Percentiles rank a stretch among this genome's conserved stretches.
Evolutionary conservation across 495 filamentous ascomycete genomes (phyloP).

Genomic region (Cryomyces minteri): DNA sequence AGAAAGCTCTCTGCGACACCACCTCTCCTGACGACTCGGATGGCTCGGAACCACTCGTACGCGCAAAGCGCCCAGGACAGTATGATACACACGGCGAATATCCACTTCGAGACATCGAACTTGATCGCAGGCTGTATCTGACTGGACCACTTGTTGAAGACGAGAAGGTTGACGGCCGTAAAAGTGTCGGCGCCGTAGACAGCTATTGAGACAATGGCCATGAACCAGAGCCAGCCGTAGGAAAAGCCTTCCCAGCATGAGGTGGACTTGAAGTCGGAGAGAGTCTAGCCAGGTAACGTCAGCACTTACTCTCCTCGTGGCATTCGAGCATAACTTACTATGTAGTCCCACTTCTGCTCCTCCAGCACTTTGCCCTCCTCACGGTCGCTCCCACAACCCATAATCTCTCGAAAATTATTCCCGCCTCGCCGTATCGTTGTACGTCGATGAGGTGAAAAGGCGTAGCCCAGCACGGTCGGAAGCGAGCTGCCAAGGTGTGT

Average conservation of each 20-base stretch:
- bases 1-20: conserved; percentile 85
- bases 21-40: conserved; percentile 59
- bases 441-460: too few relatives aligned
- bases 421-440: too few relatives aligned
- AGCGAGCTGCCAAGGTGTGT: too few relatives aligned
- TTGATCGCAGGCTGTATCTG: conserved; percentile 50
- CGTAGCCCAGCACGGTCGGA: too few relatives aligned
- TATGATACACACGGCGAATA: conserved; percentile 80
- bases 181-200: conserved; percentile 85
- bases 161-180: conserved; percentile 77
- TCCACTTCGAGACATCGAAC: conserved; percentile 61
- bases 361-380: conserved; percentile 47
- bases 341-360: conserved; percentile 89
- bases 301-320: not conserved
- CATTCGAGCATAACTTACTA: conserved; percentile 36
- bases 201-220: conserved; percentile 57
- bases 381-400: conserved; percentile 58
- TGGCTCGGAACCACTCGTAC: conserved; percentile 60
- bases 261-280: conserved; percentile 70
- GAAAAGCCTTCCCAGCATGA: conserved; percentile 62
- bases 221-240: conserved; percentile 68
- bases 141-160: conserved; percentile 45
- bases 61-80: conserved; percentile 60
- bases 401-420: conserved; percentile 13
- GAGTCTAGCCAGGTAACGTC: conserved; percentile 36